Base-by-base conservation (phyloP, 2,329 filamentous ascomycete genomes). In the Dichotomopilus funicola region DNA sequence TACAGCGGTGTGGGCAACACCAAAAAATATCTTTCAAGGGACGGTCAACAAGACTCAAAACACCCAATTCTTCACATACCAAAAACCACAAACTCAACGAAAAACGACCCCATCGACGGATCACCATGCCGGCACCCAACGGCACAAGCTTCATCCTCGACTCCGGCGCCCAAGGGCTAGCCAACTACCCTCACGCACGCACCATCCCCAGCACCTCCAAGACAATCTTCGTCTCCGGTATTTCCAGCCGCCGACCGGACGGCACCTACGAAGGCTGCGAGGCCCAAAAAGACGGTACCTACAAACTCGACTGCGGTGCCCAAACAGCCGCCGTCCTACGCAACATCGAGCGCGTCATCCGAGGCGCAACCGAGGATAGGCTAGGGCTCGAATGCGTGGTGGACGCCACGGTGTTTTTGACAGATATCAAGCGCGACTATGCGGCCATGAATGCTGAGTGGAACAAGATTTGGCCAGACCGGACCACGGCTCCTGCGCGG, bases 131-230 rank as follows among this genome's bases (percentile, higher is more conserved):
- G 10, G 62, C 61, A 7, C 49, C 63, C 52, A 69, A 68, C 64
- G 65, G 66, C 41, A 62, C 60, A 27, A 56, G 63, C 48, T 70
- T 62, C 57, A 64, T 70, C 50, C 65, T 68, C 43, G 66, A 66
- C 12, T 57, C 61, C 12, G 61, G 60, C 4, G 66, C 67, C 7
- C 67, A 69, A 38, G 67, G 67, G 33, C 64, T 70, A 9, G 68
- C 68, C 59, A 70, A 70, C 61, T 70, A 70, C 59, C 67, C 67
- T 0, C 68, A 70, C 56, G 68, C 68, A 11, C 66, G 68, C 47
- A 65, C 63, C 35, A 55, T 65, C 4, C 62, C 66, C 35, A 56
- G 58, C 37, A 56, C 59, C 4, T 57, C 61, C 8, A 60, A 61
- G 27, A 65, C 63, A 31, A 59, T 70, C 34, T 69, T 65, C 53